Evolutionary conservation across 495 filamentous ascomycete species (phyloP).

Genomic region (Aspergillus leporis): DNA sequence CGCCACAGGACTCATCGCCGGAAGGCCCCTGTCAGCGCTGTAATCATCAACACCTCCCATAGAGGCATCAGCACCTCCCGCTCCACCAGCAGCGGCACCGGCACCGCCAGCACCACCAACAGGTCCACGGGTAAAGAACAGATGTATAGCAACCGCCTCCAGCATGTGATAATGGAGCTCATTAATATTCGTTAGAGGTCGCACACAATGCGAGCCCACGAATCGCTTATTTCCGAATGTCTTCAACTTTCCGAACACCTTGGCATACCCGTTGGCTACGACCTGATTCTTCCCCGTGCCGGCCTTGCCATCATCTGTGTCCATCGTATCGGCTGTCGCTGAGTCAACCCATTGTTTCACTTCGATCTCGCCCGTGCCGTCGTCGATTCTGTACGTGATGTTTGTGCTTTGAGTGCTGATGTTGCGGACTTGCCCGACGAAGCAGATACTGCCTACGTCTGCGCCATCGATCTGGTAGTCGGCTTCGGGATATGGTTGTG

Average conservation of each 20-base stretch:
- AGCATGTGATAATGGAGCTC: constrained; percentile 88
- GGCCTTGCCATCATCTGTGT: constrained; percentile 41
- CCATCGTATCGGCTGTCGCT: constrained; percentile 50
- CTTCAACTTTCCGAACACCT: constrained; percentile 78
- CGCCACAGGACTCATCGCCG: constrained; percentile 54
- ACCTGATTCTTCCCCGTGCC: constrained; percentile 48
- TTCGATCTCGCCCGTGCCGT: constrained; percentile 90
- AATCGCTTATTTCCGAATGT: constrained; percentile 76
- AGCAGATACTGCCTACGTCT: constrained; percentile 63
- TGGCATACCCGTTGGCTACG: constrained; percentile 72
- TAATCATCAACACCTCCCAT: constrained; percentile 45
- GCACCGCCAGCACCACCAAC: constrained; percentile 41
- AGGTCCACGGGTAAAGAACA: constrained; percentile 80
- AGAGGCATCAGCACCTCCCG: constrained; percentile 35
- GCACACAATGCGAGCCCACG: constrained; percentile 77
- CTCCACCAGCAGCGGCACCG: constrained; percentile 25
- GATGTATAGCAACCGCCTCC: constrained; percentile 82
- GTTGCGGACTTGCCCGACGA: constrained; percentile 87
- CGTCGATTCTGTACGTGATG: constrained; percentile 88
- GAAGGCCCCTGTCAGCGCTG: constrained; percentile 35
- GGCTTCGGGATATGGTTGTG: constrained; percentile 69
- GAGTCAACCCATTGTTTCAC: constrained; percentile 89
- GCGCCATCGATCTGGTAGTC: constrained; percentile 76
- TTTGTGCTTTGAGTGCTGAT: constrained; percentile 87
- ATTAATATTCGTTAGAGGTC: constrained; percentile 79